These are phyloP conservation scores for Psilocybe mexicana DNA, from an alignment of 1,284 basidiomycete genomes.

Conservation along the genomic window DNA sequence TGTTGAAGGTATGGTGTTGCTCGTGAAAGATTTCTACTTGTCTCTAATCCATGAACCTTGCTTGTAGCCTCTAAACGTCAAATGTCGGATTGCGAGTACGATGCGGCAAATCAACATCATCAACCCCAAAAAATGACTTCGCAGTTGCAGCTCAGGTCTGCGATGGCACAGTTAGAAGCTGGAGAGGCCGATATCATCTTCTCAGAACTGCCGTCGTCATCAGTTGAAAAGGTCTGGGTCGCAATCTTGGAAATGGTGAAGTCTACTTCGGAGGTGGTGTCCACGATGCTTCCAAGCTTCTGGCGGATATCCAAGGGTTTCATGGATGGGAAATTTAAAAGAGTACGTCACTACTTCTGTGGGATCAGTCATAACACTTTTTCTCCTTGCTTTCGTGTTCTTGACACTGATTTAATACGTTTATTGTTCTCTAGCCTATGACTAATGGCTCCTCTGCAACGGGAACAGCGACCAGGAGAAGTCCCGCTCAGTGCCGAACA, in stretches of 20 bases:
- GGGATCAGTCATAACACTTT: neutral
- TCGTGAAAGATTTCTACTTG: neutral
- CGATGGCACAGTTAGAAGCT: constrained; percentile 56
- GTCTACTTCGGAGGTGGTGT: constrained; percentile 64
- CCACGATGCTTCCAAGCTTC: constrained; percentile 82
- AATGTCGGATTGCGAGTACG: no score
- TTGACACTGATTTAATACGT: constrained; percentile 10
- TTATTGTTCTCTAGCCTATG: neutral
- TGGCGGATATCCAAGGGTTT: constrained; percentile 91
- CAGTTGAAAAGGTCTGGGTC: constrained; percentile 78
- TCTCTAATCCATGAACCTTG: neutral
- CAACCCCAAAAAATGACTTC: neutral
- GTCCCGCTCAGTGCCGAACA: constrained; percentile 79
- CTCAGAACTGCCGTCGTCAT: constrained; percentile 42
- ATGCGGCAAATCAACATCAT: neutral
- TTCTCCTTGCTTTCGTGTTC: no score
- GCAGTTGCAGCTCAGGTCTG: constrained; percentile 52
- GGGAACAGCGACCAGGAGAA: constrained; percentile 46
- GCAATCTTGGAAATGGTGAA: constrained; percentile 73
- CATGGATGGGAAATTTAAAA: constrained; percentile 88
- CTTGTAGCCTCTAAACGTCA: no score
- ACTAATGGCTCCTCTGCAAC: neutral
- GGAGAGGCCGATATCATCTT: constrained; percentile 63
- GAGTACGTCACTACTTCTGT: constrained; percentile 45
- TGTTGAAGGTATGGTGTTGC: constrained; percentile 53